Conservation (phyloP, 2,329 filamentous ascomycete species). For the Atkinsonella hypoxylon region DNA sequence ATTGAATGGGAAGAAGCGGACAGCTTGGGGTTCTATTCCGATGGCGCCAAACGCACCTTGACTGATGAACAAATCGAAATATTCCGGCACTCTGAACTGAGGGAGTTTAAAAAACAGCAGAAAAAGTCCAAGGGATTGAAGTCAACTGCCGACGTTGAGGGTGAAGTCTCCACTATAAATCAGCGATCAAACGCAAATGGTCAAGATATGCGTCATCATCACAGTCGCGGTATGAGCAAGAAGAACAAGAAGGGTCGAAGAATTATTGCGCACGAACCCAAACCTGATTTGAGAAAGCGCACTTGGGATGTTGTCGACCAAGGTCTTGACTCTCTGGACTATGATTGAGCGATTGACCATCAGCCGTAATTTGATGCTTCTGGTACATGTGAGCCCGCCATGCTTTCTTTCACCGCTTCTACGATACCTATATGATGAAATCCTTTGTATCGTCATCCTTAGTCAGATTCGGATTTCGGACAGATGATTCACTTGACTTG, state of each 20-base stretch:
- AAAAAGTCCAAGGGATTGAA: conserved; percentile 20
- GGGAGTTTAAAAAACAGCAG: conserved; percentile 49
- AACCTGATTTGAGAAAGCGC: conserved; percentile 51
- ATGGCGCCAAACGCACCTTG: conserved; percentile 78
- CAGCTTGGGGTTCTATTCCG: conserved; percentile 73
- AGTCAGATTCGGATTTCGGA: conserved; percentile 50
- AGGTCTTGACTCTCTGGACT: conserved; percentile 48
- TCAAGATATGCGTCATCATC: not conserved
- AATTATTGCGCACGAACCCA: conserved; percentile 31
- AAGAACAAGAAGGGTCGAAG: conserved; percentile 28
- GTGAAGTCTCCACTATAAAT: not conserved
- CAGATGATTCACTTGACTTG: conserved; percentile 20
- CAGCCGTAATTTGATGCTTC: not conserved
- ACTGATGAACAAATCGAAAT: conserved; percentile 86
- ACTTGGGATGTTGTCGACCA: conserved; percentile 56
- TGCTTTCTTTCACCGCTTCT: not conserved
- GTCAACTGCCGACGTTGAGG: conserved; percentile 1
- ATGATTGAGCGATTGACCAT: conserved; percentile 33
- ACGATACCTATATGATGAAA: conserved; percentile 59
- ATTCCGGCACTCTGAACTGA: conserved; percentile 80
- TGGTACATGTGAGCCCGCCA: conserved; percentile 10
- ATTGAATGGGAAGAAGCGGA: conserved; percentile 30
- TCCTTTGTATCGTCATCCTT: conserved; percentile 90
- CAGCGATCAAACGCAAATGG: not conserved
- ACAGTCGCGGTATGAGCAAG: conserved; percentile 14